phyloP scores from a whole-genome alignment of 306 rosid genomes.

The Gastrolobium bilobum region DNA sequence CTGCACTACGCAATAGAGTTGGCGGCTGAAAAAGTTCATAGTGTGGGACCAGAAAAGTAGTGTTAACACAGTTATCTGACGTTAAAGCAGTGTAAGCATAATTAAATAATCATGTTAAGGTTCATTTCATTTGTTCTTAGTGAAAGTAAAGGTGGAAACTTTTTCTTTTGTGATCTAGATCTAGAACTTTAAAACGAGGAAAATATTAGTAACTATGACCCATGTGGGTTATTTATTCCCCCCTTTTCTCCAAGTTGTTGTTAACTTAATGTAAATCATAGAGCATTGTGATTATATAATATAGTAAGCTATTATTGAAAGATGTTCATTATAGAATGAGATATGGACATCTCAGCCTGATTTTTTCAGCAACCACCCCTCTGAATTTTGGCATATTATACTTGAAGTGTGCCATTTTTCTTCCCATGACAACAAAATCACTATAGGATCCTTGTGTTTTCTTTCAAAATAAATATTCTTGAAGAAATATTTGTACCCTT shows the following conservation, averaged over 20 bases:
- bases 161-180: conserved; percentile 32
- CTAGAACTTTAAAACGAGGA: conserved; percentile 15
- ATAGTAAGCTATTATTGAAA: conserved; percentile 18
- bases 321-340: conserved; percentile 32
- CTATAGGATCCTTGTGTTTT: neutral
- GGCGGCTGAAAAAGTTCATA: conserved; percentile 47
- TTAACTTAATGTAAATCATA: neutral
- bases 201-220: conserved; percentile 33
- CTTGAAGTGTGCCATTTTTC: conserved; percentile 15
- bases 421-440: neutral
- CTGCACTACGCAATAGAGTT: neutral
- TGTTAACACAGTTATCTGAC: neutral
- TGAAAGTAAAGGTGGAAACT: conserved; percentile 20
- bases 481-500: neutral
- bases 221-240: conserved; percentile 4
- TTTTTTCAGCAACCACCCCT: conserved; percentile 21
- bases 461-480: neutral
- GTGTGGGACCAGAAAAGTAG: conserved; percentile 15
- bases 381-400: neutral
- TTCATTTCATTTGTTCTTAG: conserved; percentile 20
- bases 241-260: conserved; percentile 37
- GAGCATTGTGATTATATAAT: conserved; percentile 9
- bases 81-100: conserved; percentile 13
- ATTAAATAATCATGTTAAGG: conserved; percentile 43
- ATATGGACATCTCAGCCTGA: conserved; percentile 31